These are phyloP conservation scores for Phaeosphaeriaceae sp. DNA, from an alignment of 2,329 filamentous ascomycete genomes.

Conservation along the genomic window DNA sequence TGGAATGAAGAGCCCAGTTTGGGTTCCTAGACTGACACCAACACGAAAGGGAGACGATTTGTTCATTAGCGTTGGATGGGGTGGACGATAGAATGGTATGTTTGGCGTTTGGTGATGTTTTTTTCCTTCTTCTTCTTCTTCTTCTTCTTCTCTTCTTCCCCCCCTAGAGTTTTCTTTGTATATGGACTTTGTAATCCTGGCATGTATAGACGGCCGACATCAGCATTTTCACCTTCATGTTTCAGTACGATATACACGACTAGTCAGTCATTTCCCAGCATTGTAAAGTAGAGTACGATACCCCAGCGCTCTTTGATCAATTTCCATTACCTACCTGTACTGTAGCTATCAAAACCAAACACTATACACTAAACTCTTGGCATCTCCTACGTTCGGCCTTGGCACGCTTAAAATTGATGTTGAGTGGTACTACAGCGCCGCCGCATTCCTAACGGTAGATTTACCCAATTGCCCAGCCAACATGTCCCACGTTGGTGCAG, in stretches of 20 bases:
- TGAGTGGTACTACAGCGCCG: background rate
- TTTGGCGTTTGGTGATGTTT: slow-evolving; percentile 2
- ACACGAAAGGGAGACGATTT: slow-evolving; percentile 70
- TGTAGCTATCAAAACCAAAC: background rate
- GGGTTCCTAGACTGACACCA: slow-evolving; percentile 71
- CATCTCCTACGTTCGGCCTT: background rate
- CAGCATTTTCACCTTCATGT: background rate
- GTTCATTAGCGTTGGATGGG: slow-evolving; percentile 53
- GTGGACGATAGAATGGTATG: slow-evolving; percentile 8
- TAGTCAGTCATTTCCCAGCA: background rate
- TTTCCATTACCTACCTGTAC: background rate
- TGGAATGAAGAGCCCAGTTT: slow-evolving; percentile 56
- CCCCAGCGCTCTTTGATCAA: slow-evolving; percentile 5
- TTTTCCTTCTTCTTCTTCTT: slow-evolving; percentile 6
- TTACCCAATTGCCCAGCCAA: slow-evolving; percentile 14
- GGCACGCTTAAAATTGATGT: slow-evolving; percentile 1
- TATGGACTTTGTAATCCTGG: slow-evolving; percentile 2
- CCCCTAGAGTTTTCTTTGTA: background rate
- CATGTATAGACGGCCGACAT: slow-evolving; percentile 4
- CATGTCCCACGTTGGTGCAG: slow-evolving; percentile 8
- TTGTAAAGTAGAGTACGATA: slow-evolving; percentile 3
- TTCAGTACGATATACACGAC: background rate
- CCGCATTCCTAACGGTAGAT: background rate
- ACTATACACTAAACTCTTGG: background rate
- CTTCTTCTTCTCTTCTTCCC: slow-evolving; percentile 4